Evolutionary conservation across 2,329 filamentous ascomycete genomes (phyloP).

Genomic region (Phialophora expanda): DNA sequence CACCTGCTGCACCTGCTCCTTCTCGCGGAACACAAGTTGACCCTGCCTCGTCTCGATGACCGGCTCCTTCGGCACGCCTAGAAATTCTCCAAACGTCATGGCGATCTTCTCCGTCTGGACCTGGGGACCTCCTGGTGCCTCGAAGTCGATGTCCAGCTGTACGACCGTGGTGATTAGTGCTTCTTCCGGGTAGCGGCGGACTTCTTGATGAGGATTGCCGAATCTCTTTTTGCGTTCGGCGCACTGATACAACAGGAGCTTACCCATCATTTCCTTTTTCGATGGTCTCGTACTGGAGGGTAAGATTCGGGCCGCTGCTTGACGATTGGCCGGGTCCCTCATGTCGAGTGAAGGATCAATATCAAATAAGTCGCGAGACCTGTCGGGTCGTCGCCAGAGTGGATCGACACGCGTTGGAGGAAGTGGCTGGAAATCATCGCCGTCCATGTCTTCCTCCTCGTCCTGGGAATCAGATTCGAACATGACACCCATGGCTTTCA

Average conservation of each 20-base stretch:
- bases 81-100: conserved; percentile 34
- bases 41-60: conserved; percentile 25
- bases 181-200: conserved; percentile 13
- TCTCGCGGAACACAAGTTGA: conserved; percentile 34
- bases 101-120: conserved; percentile 23
- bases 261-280: conserved; percentile 27
- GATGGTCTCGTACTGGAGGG: conserved; percentile 6
- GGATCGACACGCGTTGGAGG: conserved; percentile 14
- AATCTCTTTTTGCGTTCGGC: conserved; percentile 22
- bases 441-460: conserved; percentile 15
- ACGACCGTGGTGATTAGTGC: conserved; percentile 22
- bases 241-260: conserved; percentile 29
- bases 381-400: conserved; percentile 15
- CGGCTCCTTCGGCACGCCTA: conserved; percentile 27
- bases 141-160: conserved; percentile 11
- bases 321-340: conserved; percentile 3
- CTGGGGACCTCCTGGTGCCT: conserved; percentile 3
- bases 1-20: conserved; percentile 2
- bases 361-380: conserved; percentile 24
- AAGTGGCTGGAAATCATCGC: conserved; percentile 4
- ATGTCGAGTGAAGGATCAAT: conserved; percentile 14
- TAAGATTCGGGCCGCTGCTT: neutral
- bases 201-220: conserved; percentile 34
- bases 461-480: conserved; percentile 33
- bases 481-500: conserved; percentile 26